phyloP scores from a whole-genome alignment of 2,329 filamentous ascomycete species.

The Coccinonectria pachysandricola region DNA sequence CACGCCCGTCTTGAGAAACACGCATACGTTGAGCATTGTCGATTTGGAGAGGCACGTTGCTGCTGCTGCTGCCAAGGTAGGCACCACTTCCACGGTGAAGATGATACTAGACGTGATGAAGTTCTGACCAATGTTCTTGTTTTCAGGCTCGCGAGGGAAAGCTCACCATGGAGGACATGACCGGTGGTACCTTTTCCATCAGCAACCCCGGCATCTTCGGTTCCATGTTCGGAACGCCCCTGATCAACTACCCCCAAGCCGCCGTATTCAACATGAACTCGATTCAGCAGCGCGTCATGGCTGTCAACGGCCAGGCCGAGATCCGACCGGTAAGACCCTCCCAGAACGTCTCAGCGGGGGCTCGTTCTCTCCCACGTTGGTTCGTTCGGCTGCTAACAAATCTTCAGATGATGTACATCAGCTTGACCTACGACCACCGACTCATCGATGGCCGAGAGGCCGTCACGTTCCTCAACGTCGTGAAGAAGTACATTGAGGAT shows the following conservation, averaged over 20 bases:
- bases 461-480: slow-evolving; percentile 41
- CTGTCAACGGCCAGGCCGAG: slow-evolving; percentile 42
- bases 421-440: slow-evolving; percentile 36
- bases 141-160: slow-evolving; percentile 61
- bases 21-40: slow-evolving; percentile 34
- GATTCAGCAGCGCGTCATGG: slow-evolving; percentile 41
- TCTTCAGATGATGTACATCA: slow-evolving; percentile 38
- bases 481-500: slow-evolving; percentile 14
- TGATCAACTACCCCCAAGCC: slow-evolving; percentile 69
- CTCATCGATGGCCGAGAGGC: slow-evolving; percentile 47
- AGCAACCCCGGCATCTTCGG: slow-evolving; percentile 71
- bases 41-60: slow-evolving; percentile 45
- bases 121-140: too few relatives aligned
- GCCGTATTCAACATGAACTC: slow-evolving; percentile 50
- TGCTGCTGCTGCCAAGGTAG: slow-evolving; percentile 53
- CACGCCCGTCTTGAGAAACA: slow-evolving; percentile 65
- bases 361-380: too few relatives aligned
- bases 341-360: neutral
- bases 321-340: slow-evolving; percentile 24
- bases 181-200: slow-evolving; percentile 68
- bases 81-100: too few relatives aligned
- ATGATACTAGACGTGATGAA: too few relatives aligned
- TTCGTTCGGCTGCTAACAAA: slow-evolving; percentile 13
- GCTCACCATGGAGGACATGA: slow-evolving; percentile 67
- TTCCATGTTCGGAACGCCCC: slow-evolving; percentile 43